Evolutionary conservation across 192 early-diverging fungal genomes (phyloP).

Genomic region (Backusella tarrabulga): DNA sequence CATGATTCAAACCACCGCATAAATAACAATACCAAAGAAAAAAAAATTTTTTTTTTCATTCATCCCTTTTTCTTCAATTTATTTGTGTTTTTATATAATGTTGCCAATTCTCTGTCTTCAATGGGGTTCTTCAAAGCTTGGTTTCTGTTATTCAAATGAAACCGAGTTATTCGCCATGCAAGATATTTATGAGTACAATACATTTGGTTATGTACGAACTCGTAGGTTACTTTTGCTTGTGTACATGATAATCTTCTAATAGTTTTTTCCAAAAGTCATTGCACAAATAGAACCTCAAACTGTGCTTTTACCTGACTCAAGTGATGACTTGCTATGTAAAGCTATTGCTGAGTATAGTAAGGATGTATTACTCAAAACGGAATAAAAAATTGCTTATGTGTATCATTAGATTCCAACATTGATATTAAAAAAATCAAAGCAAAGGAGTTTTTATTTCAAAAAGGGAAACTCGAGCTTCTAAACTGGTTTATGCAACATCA

Average conservation of each 20-base stretch:
- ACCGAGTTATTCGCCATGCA: not conserved
- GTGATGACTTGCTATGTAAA: not conserved
- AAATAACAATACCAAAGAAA: not conserved
- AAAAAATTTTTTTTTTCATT: not conserved
- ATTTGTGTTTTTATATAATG: not conserved
- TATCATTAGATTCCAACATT: not conserved
- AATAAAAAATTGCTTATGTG: not conserved
- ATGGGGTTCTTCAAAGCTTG: not conserved
- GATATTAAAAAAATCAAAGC: not conserved
- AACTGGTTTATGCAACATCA: constrained; percentile 1
- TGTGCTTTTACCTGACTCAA: not conserved
- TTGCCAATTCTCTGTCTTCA: not conserved
- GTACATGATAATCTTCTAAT: too few species aligned
- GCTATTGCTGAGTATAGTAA: not conserved
- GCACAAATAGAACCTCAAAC: not conserved
- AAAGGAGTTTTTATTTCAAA: constrained; percentile 5
- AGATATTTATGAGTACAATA: not conserved
- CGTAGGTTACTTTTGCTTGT: not conserved
- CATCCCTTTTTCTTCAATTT: not conserved
- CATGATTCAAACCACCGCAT: not conserved
- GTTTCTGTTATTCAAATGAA: not conserved
- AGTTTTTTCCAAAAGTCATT: not conserved
- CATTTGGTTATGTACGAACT: not conserved
- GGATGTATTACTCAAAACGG: not conserved
- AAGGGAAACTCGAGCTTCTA: not conserved